Conservation (phyloP, 228 moss, liverwort and hornwort genomes). For the Sphagnum magellanicum region DNA sequence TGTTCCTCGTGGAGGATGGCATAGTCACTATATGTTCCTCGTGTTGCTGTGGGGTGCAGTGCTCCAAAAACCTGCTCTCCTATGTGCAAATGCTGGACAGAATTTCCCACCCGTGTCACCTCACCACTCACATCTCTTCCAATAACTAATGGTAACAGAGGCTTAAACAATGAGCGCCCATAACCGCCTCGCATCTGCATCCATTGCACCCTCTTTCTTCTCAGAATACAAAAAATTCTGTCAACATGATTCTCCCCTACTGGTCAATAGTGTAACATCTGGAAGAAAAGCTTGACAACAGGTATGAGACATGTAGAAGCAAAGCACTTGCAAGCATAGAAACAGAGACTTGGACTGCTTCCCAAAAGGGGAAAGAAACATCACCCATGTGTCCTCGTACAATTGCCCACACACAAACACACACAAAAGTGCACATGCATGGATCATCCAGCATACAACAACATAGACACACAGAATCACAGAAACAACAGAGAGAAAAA, state of each 20-base stretch:
- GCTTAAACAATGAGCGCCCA: slow-evolving; percentile 83
- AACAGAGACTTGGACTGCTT: too few species aligned
- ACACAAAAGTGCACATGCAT: too few species aligned
- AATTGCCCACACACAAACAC: too few species aligned
- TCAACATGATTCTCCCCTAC: too few species aligned
- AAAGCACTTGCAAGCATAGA: too few species aligned
- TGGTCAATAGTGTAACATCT: too few species aligned
- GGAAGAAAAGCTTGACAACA: too few species aligned
- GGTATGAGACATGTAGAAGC: too few species aligned
- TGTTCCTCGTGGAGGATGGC: slow-evolving; percentile 80
- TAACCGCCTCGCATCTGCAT: slow-evolving; percentile 88
- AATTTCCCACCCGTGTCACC: slow-evolving; percentile 65
- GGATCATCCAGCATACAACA: too few species aligned
- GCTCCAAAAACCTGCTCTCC: slow-evolving; percentile 93
- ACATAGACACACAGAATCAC: neutral
- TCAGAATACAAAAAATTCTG: too few species aligned
- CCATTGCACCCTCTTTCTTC: neutral
- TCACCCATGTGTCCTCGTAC: too few species aligned
- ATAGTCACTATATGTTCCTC: slow-evolving; percentile 80
- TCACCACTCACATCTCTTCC: slow-evolving; percentile 92
- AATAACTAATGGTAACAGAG: slow-evolving; percentile 67
- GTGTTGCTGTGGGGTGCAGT: slow-evolving; percentile 83
- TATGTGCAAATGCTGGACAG: slow-evolving; percentile 40
- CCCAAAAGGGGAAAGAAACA: too few species aligned
- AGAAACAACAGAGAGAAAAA: neutral